A percentile compares a stretch with the other conserved stretches of the same genome.
Evolutionary conservation across 2,329 filamentous ascomycete species (phyloP).

Genomic region (Epichloe typhina): DNA sequence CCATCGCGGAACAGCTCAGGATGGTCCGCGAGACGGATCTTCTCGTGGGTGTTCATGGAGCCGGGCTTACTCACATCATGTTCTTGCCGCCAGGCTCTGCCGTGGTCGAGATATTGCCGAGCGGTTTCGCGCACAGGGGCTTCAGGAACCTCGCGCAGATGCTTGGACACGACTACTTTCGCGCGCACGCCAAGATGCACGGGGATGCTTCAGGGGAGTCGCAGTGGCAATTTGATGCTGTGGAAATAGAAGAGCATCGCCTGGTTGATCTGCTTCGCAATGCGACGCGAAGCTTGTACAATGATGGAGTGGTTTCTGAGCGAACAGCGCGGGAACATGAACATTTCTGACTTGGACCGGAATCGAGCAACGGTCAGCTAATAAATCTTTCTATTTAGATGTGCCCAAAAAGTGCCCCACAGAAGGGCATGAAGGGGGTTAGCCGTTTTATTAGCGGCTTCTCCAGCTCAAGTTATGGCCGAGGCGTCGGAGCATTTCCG

Average conservation of each 20-base stretch:
- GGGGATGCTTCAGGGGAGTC: not conserved
- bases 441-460: not conserved
- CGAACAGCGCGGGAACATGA: no score
- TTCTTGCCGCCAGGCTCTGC: conserved; percentile 23
- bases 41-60: conserved; percentile 30
- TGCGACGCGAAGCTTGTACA: not conserved
- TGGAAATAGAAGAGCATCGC: not conserved
- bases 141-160: conserved; percentile 29
- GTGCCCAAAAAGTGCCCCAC: no score
- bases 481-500: no score
- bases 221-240: conserved; percentile 2
- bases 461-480: no score
- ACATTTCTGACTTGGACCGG: no score
- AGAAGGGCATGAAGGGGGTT: not conserved
- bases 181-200: conserved; percentile 16
- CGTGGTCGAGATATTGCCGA: conserved; percentile 30
- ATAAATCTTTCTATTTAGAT: no score
- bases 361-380: no score
- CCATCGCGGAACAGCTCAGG: conserved; percentile 23
- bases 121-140: conserved; percentile 9
- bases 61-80: conserved; percentile 27
- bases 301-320: not conserved
- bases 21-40: conserved; percentile 24
- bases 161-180: conserved; percentile 24
- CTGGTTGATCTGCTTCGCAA: not conserved